Evolutionary conservation across 164 flowering plant genomes (phyloP).

Genomic region (Santalum album): DNA sequence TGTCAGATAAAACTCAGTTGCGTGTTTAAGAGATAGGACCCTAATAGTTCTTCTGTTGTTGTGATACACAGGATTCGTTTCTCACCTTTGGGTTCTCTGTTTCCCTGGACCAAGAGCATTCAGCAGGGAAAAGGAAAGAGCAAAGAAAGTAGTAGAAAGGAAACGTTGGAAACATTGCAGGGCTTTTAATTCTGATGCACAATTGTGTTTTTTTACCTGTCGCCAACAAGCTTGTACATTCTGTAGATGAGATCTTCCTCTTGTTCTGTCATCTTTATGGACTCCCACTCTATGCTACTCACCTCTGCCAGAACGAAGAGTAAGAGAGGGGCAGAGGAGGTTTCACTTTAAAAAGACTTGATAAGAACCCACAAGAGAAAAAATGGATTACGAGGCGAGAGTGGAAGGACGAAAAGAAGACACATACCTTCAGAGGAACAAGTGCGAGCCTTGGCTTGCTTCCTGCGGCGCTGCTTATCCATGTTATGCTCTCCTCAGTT

Average conservation of each 20-base stretch:
- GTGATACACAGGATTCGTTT: too few relatives aligned
- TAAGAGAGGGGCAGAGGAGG: not conserved
- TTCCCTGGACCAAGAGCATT: too few relatives aligned
- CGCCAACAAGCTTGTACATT: slow-evolving; percentile 77
- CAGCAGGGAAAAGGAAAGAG: too few relatives aligned
- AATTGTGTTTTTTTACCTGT: slow-evolving; percentile 31
- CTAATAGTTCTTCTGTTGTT: too few relatives aligned
- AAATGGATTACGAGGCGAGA: not conserved
- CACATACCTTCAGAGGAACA: slow-evolving; percentile 31
- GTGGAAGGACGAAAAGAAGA: not conserved
- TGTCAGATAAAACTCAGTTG: too few relatives aligned
- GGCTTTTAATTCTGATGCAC: not conserved
- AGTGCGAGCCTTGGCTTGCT: slow-evolving; percentile 19
- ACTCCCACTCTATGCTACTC: slow-evolving; percentile 48
- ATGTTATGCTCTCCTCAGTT: too few relatives aligned
- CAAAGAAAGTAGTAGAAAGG: too few relatives aligned
- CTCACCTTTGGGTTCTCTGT: too few relatives aligned
- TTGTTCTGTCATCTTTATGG: slow-evolving; percentile 45
- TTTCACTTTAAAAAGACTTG: not conserved
- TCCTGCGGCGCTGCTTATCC: slow-evolving; percentile 45
- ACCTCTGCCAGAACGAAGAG: slow-evolving; percentile 35
- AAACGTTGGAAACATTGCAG: too few relatives aligned
- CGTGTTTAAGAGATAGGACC: too few relatives aligned
- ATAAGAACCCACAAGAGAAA: slow-evolving; percentile 3
- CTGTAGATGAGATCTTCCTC: slow-evolving; percentile 79